Conservation (phyloP, 1,139 yeast genomes). For the Geotrichum phurueaensis region DNA sequence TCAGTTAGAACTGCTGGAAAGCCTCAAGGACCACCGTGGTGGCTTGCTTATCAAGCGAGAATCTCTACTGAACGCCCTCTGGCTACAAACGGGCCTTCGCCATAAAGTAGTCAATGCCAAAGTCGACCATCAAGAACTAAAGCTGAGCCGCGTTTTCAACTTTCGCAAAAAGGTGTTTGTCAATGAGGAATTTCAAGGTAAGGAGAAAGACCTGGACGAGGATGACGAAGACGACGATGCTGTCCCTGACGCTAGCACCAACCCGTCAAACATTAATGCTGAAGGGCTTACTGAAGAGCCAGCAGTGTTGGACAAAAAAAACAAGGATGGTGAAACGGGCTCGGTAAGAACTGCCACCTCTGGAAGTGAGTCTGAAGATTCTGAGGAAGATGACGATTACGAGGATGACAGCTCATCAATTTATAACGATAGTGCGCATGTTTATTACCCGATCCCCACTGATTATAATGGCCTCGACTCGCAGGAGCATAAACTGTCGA, state of each 20-base stretch:
- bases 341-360: background rate
- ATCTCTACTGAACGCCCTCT: conserved; percentile 42
- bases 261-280: background rate
- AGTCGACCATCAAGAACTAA: conserved; percentile 19
- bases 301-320: background rate
- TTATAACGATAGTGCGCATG: conserved; percentile 17
- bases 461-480: conserved; percentile 22
- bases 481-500: background rate
- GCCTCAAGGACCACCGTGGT: conserved; percentile 35
- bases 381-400: background rate
- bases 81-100: conserved; percentile 43
- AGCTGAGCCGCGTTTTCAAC: conserved; percentile 1
- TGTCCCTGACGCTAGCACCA: background rate
- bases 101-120: conserved; percentile 32
- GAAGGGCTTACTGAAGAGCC: background rate
- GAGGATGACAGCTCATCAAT: conserved; percentile 8
- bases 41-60: conserved; percentile 36
- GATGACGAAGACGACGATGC: background rate
- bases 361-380: conserved; percentile 1
- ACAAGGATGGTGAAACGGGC: background rate
- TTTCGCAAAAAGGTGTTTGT: background rate
- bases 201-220: background rate
- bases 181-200: background rate
- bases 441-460: conserved; percentile 24
- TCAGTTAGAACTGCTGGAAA: conserved; percentile 41